A percentile compares a stretch with the other conserved stretches of the same genome.
phyloP scores from a whole-genome alignment of 176 grass and related monocot species.

The Eleusine coracana region DNA sequence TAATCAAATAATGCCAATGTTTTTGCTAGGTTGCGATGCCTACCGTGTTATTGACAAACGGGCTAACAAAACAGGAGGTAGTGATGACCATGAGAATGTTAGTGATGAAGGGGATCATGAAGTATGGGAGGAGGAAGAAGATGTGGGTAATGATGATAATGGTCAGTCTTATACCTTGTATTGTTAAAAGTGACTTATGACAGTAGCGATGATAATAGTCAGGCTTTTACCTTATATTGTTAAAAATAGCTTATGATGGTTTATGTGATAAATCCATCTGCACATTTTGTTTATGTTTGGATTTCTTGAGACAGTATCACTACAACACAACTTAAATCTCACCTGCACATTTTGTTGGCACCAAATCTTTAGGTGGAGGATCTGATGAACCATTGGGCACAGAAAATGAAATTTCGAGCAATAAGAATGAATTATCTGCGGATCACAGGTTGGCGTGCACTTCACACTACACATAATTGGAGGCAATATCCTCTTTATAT shows the following conservation, averaged over 20 bases:
- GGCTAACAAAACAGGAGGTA: constrained; percentile 43
- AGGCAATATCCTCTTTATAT: constrained; percentile 15
- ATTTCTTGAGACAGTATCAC: constrained; percentile 39
- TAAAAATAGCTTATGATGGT: neutral
- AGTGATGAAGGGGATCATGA: constrained; percentile 53
- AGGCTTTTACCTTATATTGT: constrained; percentile 7
- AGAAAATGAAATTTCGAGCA: constrained; percentile 55
- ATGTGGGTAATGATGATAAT: constrained; percentile 36
- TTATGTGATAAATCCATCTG: no score
- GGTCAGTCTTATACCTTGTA: constrained; percentile 10
- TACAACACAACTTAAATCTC: constrained; percentile 34
- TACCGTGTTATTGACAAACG: constrained; percentile 89
- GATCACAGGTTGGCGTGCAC: constrained; percentile 55
- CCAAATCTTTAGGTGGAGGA: constrained; percentile 58
- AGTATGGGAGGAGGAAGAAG: constrained; percentile 40
- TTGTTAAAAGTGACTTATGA: neutral
- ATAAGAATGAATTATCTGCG: constrained; percentile 52
- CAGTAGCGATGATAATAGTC: constrained; percentile 29
- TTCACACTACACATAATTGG: constrained; percentile 49
- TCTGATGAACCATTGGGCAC: constrained; percentile 55
- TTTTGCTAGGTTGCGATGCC: constrained; percentile 56
- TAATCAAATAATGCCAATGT: constrained; percentile 14
- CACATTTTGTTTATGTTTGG: neutral
- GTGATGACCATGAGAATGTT: constrained; percentile 50
- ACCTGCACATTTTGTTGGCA: constrained; percentile 49